phyloP scores from a whole-genome alignment of 2,329 filamentous ascomycete species.

The Penicillium verrucosum region DNA sequence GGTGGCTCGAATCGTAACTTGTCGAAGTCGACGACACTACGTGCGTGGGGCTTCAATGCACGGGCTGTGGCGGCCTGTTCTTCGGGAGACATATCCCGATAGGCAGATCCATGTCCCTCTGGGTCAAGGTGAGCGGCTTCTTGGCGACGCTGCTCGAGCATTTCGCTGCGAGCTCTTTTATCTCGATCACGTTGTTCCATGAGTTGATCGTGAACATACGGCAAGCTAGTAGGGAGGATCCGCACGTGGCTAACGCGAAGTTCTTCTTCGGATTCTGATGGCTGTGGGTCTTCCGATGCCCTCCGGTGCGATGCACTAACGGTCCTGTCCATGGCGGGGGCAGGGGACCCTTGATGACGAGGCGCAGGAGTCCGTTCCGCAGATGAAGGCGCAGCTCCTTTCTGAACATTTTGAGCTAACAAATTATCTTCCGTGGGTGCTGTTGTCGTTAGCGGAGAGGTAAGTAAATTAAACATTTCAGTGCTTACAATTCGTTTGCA shows the following conservation, averaged over 20 bases:
- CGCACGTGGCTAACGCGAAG: slow-evolving; percentile 79
- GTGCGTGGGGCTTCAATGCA: slow-evolving; percentile 79
- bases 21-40: slow-evolving; percentile 67
- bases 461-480: neutral
- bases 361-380: slow-evolving; percentile 23
- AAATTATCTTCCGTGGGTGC: slow-evolving; percentile 39
- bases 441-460: slow-evolving; percentile 16
- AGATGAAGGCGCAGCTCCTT: slow-evolving; percentile 28
- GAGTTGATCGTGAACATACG: slow-evolving; percentile 84
- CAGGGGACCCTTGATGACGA: slow-evolving; percentile 20
- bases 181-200: slow-evolving; percentile 60
- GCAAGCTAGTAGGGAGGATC: slow-evolving; percentile 85
- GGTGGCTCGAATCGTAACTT: slow-evolving; percentile 55
- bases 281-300: slow-evolving; percentile 23
- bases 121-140: slow-evolving; percentile 21
- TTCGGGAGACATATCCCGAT: slow-evolving; percentile 48
- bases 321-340: slow-evolving; percentile 21
- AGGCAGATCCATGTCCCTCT: slow-evolving; percentile 20
- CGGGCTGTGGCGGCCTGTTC: slow-evolving; percentile 79
- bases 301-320: slow-evolving; percentile 28
- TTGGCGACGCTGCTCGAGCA: slow-evolving; percentile 48
- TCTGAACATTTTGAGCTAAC: slow-evolving; percentile 25
- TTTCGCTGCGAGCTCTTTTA: slow-evolving; percentile 31
- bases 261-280: slow-evolving; percentile 30
- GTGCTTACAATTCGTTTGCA: slow-evolving; percentile 85